Base-by-base conservation (phyloP, 176 grass and related monocot species). In the Oryza longistaminata region DNA sequence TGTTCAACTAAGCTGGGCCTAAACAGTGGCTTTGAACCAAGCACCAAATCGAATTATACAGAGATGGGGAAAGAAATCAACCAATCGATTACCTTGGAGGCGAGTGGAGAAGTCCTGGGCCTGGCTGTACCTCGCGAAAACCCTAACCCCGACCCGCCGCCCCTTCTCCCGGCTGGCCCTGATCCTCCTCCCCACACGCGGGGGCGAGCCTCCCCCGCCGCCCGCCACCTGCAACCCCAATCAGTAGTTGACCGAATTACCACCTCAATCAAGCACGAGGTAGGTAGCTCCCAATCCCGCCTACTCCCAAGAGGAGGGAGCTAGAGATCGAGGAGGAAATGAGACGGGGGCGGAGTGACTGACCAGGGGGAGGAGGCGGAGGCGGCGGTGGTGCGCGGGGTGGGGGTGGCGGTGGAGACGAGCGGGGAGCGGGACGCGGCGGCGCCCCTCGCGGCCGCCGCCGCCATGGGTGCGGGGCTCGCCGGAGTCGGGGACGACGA, bases 111-210 rank as follows among this genome's bases (percentile, higher is more conserved):
- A 80, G 52, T 92, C 89, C 68, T 84, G 90, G 35, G 96, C 35
- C 82, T 93, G 93, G 11, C 93, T 92, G 70, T 93, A 97, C 45
- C 88, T 84, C 34, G 93, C 83, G 48, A 92, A 80, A 9, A 98
- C 64, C 65, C 64, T 88, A 52, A 78, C 70, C 66, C 85, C 75
- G 22, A 45, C 68, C 8, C 42, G 50, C 42, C 72, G 31, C 70
- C 68, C 31, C 53, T 22, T 67, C 80, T 73, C 71, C 70, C 66
- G 69, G 13, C 64, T 15, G 29, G 16, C 27, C 43, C 35, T 35
- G 58, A 82, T 14, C 67, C 88, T 14, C 67, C 88, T 82, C 78
- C 78, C 75, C 74, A 85, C 61, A 65, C 50, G 73, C 27, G 88
- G 29, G 29, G 29, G 68, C 31, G 85, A 82, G 53, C 85, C 78